Percentiles rank a stretch among this genome's conserved stretches.
These are phyloP conservation scores for Inosperma sp. DNA, from an alignment of 768 basidiomycete genomes.

Conservation along the genomic window DNA sequence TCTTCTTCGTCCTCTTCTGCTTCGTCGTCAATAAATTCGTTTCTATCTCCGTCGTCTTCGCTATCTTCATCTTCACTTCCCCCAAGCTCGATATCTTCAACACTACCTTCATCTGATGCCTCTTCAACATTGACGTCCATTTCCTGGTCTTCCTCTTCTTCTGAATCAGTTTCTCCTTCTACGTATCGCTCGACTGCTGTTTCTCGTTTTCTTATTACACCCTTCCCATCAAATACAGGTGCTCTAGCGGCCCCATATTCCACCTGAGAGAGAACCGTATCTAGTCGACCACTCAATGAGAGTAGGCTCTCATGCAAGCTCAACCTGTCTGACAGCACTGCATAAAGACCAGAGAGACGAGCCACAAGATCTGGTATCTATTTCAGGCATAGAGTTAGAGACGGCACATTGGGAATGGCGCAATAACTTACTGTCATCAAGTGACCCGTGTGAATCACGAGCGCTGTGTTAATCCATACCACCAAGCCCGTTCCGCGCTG, in stretches of 20 bases:
- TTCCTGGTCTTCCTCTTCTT: slow-evolving; percentile 57
- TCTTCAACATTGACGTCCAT: slow-evolving; percentile 66
- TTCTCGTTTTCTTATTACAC: slow-evolving; percentile 28
- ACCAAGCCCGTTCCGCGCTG: slow-evolving; percentile 69
- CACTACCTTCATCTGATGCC: slow-evolving; percentile 46
- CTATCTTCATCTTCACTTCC: slow-evolving; percentile 43
- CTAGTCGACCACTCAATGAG: slow-evolving; percentile 82
- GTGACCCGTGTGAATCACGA: slow-evolving; percentile 84
- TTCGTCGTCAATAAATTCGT: slow-evolving; percentile 60
- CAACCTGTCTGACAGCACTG: slow-evolving; percentile 73
- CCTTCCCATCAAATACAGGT: slow-evolving; percentile 47
- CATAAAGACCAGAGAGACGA: slow-evolving; percentile 79
- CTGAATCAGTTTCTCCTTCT: slow-evolving; percentile 73
- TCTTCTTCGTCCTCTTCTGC: slow-evolving; percentile 48
- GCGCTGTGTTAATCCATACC: slow-evolving; percentile 75
- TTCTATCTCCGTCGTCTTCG: slow-evolving; percentile 37
- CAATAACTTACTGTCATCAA: slow-evolving; percentile 83
- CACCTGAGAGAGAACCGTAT: slow-evolving; percentile 91
- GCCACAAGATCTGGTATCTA: slow-evolving; percentile 93
- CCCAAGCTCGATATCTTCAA: slow-evolving; percentile 42
- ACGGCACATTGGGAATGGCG: neutral
- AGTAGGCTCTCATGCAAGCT: slow-evolving; percentile 81
- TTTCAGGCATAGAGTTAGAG: slow-evolving; percentile 10
- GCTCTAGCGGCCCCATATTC: slow-evolving; percentile 78
- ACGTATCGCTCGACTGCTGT: slow-evolving; percentile 52